Evolutionary conservation across 2,329 filamentous ascomycete species (phyloP).

Genomic region (Torrubiella hemipterigena): DNA sequence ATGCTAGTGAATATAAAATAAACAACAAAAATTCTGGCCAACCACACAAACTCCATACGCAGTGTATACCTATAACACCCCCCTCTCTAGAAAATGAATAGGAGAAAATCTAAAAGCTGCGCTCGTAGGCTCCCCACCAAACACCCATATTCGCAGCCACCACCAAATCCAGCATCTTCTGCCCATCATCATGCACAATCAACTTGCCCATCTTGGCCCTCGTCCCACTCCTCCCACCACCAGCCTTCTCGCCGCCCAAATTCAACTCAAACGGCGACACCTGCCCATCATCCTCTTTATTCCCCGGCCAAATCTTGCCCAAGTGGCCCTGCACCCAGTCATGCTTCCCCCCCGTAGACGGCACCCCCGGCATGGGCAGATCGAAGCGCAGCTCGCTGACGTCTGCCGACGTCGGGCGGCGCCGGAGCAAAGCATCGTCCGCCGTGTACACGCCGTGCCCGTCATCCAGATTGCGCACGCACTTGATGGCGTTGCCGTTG

Average conservation of each 20-base stretch:
- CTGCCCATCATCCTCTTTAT: constrained; percentile 25
- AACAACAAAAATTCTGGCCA: too few relatives aligned
- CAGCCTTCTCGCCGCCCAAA: constrained; percentile 71
- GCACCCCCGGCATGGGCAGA: constrained; percentile 44
- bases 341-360: constrained; percentile 14
- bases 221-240: constrained; percentile 75
- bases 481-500: constrained; percentile 62
- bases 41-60: too few relatives aligned
- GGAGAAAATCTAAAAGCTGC: constrained; percentile 32
- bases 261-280: constrained; percentile 50
- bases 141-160: constrained; percentile 85
- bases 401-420: constrained; percentile 24
- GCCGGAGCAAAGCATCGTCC: constrained; percentile 16
- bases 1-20: too few relatives aligned
- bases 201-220: constrained; percentile 89
- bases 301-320: constrained; percentile 26
- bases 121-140: constrained; percentile 85
- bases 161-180: constrained; percentile 90
- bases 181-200: constrained; percentile 75
- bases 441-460: constrained; percentile 21
- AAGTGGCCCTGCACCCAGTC: constrained; percentile 31
- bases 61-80: too few relatives aligned
- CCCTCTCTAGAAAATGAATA: too few relatives aligned
- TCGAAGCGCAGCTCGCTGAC: constrained; percentile 89
- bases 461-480: constrained; percentile 56